A percentile compares a stretch with the other conserved stretches of the same genome.
These are phyloP conservation scores for Fistulinella prunicolor DNA, from an alignment of 768 basidiomycete genomes.

Conservation along the genomic window DNA sequence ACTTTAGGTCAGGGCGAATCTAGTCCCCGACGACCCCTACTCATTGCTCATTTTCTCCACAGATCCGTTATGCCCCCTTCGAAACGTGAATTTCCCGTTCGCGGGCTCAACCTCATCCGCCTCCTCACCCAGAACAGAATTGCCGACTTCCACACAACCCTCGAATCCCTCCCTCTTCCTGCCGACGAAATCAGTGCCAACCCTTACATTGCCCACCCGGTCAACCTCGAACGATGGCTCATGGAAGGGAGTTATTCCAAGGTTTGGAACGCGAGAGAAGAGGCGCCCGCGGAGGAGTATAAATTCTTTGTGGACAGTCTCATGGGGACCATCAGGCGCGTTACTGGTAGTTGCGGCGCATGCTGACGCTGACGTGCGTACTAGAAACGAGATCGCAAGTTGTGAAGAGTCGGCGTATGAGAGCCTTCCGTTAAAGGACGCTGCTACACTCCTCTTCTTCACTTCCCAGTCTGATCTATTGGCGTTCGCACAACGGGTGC, in stretches of 20 bases:
- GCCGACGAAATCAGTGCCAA: constrained; percentile 67
- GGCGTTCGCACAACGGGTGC: constrained; percentile 77
- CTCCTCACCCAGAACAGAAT: constrained; percentile 95
- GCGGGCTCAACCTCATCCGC: constrained; percentile 91
- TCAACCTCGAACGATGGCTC: constrained; percentile 92
- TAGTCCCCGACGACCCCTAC: constrained; percentile 6
- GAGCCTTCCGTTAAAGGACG: constrained; percentile 86
- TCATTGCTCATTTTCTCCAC: constrained; percentile 22
- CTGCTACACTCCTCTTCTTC: constrained; percentile 90
- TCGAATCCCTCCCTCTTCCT: constrained; percentile 80
- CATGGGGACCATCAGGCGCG: constrained; percentile 90
- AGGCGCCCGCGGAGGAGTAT: constrained; percentile 92
- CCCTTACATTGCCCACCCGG: constrained; percentile 77
- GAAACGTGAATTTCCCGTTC: constrained; percentile 81
- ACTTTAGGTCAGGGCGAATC: constrained; percentile 66
- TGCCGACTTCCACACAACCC: constrained; percentile 94
- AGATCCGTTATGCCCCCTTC: constrained; percentile 76
- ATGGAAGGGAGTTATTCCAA: constrained; percentile 99
- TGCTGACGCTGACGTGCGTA: constrained; percentile 2
- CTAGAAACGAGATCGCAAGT: constrained; percentile 93
- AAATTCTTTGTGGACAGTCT: constrained; percentile 90
- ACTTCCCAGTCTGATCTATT: constrained; percentile 74
- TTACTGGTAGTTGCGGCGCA: neutral
- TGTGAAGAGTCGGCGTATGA: constrained; percentile 95
- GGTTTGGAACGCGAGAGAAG: constrained; percentile 92